Evolutionary conservation across 2,329 filamentous ascomycete genomes (phyloP).

Genomic region (Sclerotinia spermophila): DNA sequence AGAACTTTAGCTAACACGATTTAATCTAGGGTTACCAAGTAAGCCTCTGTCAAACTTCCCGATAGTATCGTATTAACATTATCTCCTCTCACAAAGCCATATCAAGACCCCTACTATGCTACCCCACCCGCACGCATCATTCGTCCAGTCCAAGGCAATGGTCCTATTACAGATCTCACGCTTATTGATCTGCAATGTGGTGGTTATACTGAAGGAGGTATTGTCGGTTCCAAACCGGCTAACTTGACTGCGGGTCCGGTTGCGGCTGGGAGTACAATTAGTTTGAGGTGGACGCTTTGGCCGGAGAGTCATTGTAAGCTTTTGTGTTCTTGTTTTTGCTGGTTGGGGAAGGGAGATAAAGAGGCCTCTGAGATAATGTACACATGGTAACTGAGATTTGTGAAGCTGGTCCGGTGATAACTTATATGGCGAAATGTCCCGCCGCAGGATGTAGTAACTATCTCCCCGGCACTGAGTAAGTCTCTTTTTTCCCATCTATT

Average conservation of each 20-base stretch:
- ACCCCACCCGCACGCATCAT: slow-evolving; percentile 49
- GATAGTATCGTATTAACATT: background rate
- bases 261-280: slow-evolving; percentile 51
- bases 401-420: slow-evolving; percentile 49
- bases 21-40: slow-evolving; percentile 36
- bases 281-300: slow-evolving; percentile 53
- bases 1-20: background rate
- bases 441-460: slow-evolving; percentile 49
- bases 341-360: accelerated
- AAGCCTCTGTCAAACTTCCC: slow-evolving; percentile 7
- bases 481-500: background rate
- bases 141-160: slow-evolving; percentile 55
- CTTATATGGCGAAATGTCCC: slow-evolving; percentile 56
- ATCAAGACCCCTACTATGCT: slow-evolving; percentile 44
- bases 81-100: slow-evolving; percentile 32
- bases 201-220: slow-evolving; percentile 48
- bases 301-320: slow-evolving; percentile 38
- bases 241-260: slow-evolving; percentile 52
- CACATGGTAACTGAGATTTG: background rate
- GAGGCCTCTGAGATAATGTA: background rate
- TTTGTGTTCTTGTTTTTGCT: background rate
- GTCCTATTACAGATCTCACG: slow-evolving; percentile 52
- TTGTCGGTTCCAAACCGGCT: slow-evolving; percentile 49
- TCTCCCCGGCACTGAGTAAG: slow-evolving; percentile 44
- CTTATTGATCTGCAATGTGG: slow-evolving; percentile 55